Base-by-base conservation (phyloP, 331 rosid species). In the Malus hybrid region DNA sequence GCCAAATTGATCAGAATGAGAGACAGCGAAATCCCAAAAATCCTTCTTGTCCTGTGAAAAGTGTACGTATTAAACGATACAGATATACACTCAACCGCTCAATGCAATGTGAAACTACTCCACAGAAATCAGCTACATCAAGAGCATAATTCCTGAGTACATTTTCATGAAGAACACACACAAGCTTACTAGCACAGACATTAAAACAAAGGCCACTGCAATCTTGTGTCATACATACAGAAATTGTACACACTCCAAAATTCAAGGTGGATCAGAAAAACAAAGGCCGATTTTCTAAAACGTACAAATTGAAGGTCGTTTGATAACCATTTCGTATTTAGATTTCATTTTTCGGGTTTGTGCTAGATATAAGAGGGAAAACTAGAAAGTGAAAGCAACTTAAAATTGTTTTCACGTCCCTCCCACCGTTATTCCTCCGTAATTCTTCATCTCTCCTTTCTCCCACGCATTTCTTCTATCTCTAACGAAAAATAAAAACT, bases 1-100 rank as follows among this genome's bases (percentile, higher is more conserved):
- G 97, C 97, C 75, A 94, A 54, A 88, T 94, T 94, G 83, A 94
- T 92, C 32, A 92, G 97, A 81, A 92, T 80, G 76, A 94, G 88
- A 20, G 96, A 94, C 67, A 94, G 83, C 52, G 99, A 91, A 18
- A 92, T 55, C 66, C 97, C 97, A 81, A 78, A 90, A 22, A 94
- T 73, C 73, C 73, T 82, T 76, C 66, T 83, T 65, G 79, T 85
- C 67, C 98, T 93, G 89, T 65, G 62, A 29, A 60, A 75, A 60
- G 65, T 16, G 9, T 71, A 22, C 36, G 31, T 19, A 74, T 65
- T 10, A 36, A 24, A 80, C 73, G 59, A 65, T 56, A 46, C 2
- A 54, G 42, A 27, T 6, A 48, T 42, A 34, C 52, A 71, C 2
- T 52, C 59, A 6, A 52, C n/a, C 8, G 29, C 65, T 78, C 76